phyloP scores from a whole-genome alignment of 2,329 filamentous ascomycete genomes.

The Fusarium guadeloupense region DNA sequence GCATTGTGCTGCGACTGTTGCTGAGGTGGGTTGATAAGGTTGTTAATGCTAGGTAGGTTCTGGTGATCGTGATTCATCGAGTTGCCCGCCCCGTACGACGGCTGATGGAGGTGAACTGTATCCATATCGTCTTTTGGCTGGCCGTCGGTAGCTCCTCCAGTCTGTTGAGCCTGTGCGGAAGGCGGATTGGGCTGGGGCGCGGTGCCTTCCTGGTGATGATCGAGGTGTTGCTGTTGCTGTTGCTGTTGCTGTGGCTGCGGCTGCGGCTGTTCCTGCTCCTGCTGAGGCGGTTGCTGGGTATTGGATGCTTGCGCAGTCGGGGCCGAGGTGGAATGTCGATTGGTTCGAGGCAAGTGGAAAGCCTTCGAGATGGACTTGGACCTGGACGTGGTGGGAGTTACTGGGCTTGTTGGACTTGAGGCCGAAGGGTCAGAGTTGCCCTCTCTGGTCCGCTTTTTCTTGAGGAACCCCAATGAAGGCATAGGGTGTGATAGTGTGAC shows the following conservation, averaged over 20 bases:
- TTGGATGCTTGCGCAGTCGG: conserved; percentile 10
- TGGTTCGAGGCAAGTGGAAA: conserved; percentile 55
- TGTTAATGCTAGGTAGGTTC: conserved; percentile 82
- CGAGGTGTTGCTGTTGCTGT: conserved; percentile 22
- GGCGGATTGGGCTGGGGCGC: conserved; percentile 28
- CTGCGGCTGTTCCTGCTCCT: conserved; percentile 31
- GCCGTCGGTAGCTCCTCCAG: conserved; percentile 32
- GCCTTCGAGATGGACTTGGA: conserved; percentile 58
- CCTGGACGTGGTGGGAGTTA: conserved; percentile 63
- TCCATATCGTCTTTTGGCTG: conserved; percentile 42
- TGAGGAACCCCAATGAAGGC: conserved; percentile 95
- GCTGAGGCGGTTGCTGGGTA: conserved; percentile 33
- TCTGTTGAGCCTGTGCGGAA: conserved; percentile 31
- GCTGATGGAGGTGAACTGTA: conserved; percentile 43
- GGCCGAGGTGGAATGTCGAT: conserved; percentile 44
- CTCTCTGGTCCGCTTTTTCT: conserved; percentile 99
- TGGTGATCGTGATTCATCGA: conserved; percentile 60
- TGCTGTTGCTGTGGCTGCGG: conserved; percentile 31
- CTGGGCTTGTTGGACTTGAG: conserved; percentile 70
- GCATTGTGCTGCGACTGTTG: conserved; percentile 52
- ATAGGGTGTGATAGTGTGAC: conserved; percentile 60
- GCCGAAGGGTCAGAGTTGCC: conserved; percentile 75
- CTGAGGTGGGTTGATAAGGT: conserved; percentile 73
- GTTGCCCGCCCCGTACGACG: conserved; percentile 40
- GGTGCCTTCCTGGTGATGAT: conserved; percentile 39